phyloP scores from a whole-genome alignment of 1,139 yeast species.

The Yamadazyma pseudoaaseri region DNA sequence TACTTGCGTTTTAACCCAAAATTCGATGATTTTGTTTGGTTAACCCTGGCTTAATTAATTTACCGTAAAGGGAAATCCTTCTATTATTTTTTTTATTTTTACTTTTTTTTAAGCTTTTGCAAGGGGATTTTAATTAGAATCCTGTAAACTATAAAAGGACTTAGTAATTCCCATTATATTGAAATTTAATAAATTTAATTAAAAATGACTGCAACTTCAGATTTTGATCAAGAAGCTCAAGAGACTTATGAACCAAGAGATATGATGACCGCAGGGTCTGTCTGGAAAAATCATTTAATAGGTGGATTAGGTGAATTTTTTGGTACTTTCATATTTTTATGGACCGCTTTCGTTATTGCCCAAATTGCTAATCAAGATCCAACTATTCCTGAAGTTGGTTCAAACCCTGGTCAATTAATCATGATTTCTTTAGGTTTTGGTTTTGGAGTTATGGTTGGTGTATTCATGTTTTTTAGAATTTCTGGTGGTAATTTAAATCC shows the following conservation, averaged over 20 bases:
- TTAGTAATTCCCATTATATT: background rate
- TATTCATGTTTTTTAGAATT: conserved; percentile 72
- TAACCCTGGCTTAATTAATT: background rate
- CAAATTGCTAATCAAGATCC: conserved; percentile 77
- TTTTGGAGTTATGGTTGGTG: conserved; percentile 75
- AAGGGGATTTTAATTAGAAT: background rate
- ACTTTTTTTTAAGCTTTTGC: background rate
- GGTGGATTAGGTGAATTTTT: conserved; percentile 60
- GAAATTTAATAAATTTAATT: too few relatives aligned
- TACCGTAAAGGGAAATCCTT: background rate
- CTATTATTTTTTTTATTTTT: too few relatives aligned
- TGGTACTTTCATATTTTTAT: conserved; percentile 82
- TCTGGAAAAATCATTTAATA: conserved; percentile 32
- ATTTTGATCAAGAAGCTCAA: conserved; percentile 31
- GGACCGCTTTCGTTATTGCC: conserved; percentile 82
- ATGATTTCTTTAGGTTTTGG: conserved; percentile 91
- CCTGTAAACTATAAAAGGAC: background rate
- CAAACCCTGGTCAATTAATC: conserved; percentile 67
- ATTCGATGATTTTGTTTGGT: background rate
- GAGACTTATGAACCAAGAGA: conserved; percentile 31
- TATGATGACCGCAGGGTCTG: conserved; percentile 17
- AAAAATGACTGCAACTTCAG: conserved; percentile 16
- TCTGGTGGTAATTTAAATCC: conserved; percentile 94
- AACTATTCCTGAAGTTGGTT: conserved; percentile 36
- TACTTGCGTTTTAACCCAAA: background rate